A percentile compares a stretch with the other conserved stretches of the same genome.
phyloP scores from a whole-genome alignment of 257 asterid genomes.

The Nicotiana paniculata region DNA sequence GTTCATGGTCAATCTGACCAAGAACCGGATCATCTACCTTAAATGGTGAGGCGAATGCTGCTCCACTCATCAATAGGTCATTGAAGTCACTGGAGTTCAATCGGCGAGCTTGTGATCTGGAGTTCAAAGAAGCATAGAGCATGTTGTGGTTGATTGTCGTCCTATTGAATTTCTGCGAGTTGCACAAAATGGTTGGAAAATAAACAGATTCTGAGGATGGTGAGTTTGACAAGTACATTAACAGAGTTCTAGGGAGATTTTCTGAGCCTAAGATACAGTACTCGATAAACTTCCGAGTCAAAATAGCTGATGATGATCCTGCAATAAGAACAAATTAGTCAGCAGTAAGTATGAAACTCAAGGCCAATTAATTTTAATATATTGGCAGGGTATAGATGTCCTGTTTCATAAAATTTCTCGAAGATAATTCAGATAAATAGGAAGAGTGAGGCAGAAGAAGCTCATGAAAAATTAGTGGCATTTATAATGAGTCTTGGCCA shows the following conservation, averaged over 20 bases:
- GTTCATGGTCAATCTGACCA: slow-evolving; percentile 49
- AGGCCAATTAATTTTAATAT: background rate
- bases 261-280: slow-evolving; percentile 69
- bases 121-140: slow-evolving; percentile 38
- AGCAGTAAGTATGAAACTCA: background rate
- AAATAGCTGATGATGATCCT: slow-evolving; percentile 64
- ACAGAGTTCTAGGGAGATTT: slow-evolving; percentile 73
- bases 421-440: background rate
- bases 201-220: slow-evolving; percentile 54
- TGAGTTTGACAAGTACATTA: slow-evolving; percentile 84
- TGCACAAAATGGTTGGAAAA: slow-evolving; percentile 79
- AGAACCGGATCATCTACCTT: slow-evolving; percentile 41
- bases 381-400: background rate
- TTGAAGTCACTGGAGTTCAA: slow-evolving; percentile 56
- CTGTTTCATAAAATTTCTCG: background rate
- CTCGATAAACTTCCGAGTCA: slow-evolving; percentile 69
- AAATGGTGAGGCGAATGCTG: slow-evolving; percentile 71
- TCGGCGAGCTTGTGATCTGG: slow-evolving; percentile 23
- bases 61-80: slow-evolving; percentile 55
- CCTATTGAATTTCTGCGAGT: slow-evolving; percentile 54
- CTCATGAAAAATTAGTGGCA: background rate
- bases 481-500: background rate
- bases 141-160: slow-evolving; percentile 70
- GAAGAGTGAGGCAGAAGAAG: background rate
- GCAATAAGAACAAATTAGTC: slow-evolving; percentile 10